Evolutionary conservation across 202 grass and related monocot species (phyloP).

Genomic region (Digitaria exilis): DNA sequence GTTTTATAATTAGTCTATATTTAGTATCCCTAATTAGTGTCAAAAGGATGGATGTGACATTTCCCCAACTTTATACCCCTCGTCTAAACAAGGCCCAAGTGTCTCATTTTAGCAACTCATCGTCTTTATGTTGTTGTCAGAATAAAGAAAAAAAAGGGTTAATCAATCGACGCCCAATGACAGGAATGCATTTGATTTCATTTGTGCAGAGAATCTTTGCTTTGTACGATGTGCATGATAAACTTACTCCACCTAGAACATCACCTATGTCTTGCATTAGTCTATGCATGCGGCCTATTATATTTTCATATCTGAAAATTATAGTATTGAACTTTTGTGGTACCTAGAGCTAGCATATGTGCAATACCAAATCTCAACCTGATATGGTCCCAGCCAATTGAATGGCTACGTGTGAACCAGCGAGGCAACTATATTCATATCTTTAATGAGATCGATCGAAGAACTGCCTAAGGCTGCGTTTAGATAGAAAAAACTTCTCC

Average conservation of each 20-base stretch:
- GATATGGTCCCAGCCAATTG: neutral
- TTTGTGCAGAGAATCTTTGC: slow-evolving; percentile 7
- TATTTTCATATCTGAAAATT: neutral
- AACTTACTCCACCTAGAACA: neutral
- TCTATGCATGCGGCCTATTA: neutral
- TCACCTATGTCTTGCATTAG: neutral
- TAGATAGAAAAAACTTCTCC: too few relatives aligned
- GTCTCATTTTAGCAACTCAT: neutral
- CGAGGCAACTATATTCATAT: neutral
- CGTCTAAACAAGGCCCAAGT: too few relatives aligned
- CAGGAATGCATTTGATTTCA: slow-evolving; percentile 26
- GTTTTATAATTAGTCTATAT: too few relatives aligned
- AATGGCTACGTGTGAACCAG: neutral
- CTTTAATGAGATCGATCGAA: neutral
- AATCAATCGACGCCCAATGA: slow-evolving; percentile 3
- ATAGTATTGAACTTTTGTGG: neutral
- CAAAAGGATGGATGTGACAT: too few relatives aligned
- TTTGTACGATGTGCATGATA: neutral
- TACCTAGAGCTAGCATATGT: neutral
- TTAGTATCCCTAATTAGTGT: too few relatives aligned
- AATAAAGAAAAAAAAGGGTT: neutral
- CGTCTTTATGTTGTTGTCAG: neutral
- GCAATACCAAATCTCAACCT: neutral
- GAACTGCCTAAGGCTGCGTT: too few relatives aligned
- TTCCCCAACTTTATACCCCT: too few relatives aligned